phyloP scores from a whole-genome alignment of 345 rosid species.

The Eucalyptus caleyi region DNA sequence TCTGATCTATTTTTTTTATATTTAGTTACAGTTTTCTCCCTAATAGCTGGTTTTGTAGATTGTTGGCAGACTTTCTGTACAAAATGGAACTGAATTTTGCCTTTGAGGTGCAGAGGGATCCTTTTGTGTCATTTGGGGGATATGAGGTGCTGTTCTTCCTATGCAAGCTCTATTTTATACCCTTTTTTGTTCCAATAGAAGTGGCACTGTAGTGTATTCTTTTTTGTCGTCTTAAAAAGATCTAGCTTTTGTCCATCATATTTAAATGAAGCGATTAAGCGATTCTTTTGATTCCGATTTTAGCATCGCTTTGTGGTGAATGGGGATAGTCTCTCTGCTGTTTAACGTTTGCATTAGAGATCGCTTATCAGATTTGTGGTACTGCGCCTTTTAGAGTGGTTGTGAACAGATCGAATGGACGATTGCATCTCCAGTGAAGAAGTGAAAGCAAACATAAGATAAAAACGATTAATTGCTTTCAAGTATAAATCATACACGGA shows the following conservation, averaged over 20 bases:
- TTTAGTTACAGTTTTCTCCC: not conserved
- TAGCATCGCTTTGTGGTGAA: not conserved
- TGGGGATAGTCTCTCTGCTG: not conserved
- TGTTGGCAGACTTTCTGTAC: conserved; percentile 15
- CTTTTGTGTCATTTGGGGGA: not conserved
- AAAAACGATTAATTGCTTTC: not conserved
- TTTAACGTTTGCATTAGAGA: not conserved
- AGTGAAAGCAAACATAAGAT: not conserved
- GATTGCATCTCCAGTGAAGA: not conserved
- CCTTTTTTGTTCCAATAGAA: not conserved
- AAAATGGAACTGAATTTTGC: conserved; percentile 26
- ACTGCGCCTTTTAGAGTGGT: not conserved
- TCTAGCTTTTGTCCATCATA: not conserved
- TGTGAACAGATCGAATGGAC: not conserved
- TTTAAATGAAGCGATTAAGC: not conserved
- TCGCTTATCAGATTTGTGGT: not conserved
- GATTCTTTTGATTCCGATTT: not conserved
- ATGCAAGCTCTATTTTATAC: not conserved
- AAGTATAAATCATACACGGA: not conserved
- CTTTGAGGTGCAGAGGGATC: conserved; percentile 5
- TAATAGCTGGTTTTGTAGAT: conserved; percentile 35
- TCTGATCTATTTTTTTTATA: conserved; percentile 6
- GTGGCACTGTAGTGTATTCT: not conserved
- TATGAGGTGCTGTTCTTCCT: not conserved
- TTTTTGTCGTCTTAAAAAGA: not conserved